Percentiles rank a stretch among this genome's conserved stretches.
These are phyloP conservation scores for Candida xyloterini DNA, from an alignment of 805 yeast species.

Conservation along the genomic window DNA sequence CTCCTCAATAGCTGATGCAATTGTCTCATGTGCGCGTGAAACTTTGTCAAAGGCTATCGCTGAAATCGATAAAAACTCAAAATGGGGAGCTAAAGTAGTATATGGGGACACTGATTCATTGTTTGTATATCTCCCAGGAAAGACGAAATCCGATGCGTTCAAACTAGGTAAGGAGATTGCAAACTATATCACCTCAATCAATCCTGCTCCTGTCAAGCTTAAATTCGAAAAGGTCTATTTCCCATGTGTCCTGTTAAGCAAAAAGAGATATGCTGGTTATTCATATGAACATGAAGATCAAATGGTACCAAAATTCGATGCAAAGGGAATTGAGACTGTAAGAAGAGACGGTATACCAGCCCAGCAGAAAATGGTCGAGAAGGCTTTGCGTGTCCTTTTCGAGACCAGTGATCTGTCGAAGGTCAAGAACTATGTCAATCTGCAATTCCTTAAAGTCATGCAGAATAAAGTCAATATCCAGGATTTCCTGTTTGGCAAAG, in stretches of 20 bases:
- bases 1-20: constrained; percentile 90
- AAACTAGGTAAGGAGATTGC: constrained; percentile 71
- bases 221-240: constrained; percentile 92
- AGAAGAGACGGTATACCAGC: constrained; percentile 95
- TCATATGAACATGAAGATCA: constrained; percentile 62
- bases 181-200: constrained; percentile 51
- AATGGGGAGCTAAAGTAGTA: constrained; percentile 88
- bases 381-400: constrained; percentile 63
- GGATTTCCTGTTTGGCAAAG: constrained; percentile 91
- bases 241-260: constrained; percentile 78
- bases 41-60: constrained; percentile 69
- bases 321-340: constrained; percentile 95
- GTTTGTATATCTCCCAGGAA: constrained; percentile 88
- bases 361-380: constrained; percentile 77
- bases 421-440: constrained; percentile 62
- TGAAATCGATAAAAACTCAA: constrained; percentile 53
- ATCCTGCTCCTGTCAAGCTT: constrained; percentile 78
- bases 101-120: constrained; percentile 97
- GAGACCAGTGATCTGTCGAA: constrained; percentile 66
- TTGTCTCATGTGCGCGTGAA: constrained; percentile 89
- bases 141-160: constrained; percentile 74
- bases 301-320: constrained; percentile 70
- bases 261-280: constrained; percentile 90
- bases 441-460: constrained; percentile 65
- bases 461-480: constrained; percentile 62